Evolutionary conservation across 495 filamentous ascomycete species (phyloP).

Genomic region (Bathelium albidoporum): DNA sequence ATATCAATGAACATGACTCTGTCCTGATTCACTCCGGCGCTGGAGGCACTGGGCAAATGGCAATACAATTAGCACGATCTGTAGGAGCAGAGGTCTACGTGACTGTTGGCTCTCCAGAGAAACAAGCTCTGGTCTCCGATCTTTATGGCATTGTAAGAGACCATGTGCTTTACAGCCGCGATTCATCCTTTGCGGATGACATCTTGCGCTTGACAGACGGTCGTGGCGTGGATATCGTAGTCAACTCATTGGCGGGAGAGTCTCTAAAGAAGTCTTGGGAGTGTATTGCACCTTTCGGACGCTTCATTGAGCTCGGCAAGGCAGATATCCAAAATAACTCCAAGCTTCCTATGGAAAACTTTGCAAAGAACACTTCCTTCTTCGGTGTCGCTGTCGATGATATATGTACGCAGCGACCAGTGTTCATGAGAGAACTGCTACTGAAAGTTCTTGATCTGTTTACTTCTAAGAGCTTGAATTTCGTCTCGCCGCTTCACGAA

Average conservation of each 20-base stretch:
- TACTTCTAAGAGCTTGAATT: constrained; percentile 1
- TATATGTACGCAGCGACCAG: constrained; percentile 13
- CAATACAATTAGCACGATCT: constrained; percentile 35
- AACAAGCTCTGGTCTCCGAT: constrained; percentile 29
- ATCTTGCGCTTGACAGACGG: constrained; percentile 10
- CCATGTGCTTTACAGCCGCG: constrained; percentile 28
- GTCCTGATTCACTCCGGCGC: constrained; percentile 44
- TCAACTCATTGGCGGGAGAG: constrained; percentile 14
- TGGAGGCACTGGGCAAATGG: constrained; percentile 38
- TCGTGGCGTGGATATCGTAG: constrained; percentile 16
- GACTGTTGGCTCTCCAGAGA: constrained; percentile 37
- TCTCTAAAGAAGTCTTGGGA: constrained; percentile 15
- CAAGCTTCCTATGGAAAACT: constrained; percentile 11
- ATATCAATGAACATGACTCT: constrained; percentile 27
- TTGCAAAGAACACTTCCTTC: constrained; percentile 22
- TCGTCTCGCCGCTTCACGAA: not conserved
- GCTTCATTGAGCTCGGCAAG: constrained; percentile 38
- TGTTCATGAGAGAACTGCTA: constrained; percentile 10
- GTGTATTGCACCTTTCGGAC: constrained; percentile 30
- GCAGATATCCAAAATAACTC: constrained; percentile 30
- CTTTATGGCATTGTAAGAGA: constrained; percentile 32
- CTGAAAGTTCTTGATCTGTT: constrained; percentile 2
- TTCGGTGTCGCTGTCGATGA: constrained; percentile 27
- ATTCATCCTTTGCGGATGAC: not conserved
- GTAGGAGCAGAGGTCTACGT: constrained; percentile 33